A percentile compares a stretch with the other conserved stretches of the same genome.
phyloP scores from a whole-genome alignment of 768 basidiomycete genomes.

The Tricholoma flavovirens region DNA sequence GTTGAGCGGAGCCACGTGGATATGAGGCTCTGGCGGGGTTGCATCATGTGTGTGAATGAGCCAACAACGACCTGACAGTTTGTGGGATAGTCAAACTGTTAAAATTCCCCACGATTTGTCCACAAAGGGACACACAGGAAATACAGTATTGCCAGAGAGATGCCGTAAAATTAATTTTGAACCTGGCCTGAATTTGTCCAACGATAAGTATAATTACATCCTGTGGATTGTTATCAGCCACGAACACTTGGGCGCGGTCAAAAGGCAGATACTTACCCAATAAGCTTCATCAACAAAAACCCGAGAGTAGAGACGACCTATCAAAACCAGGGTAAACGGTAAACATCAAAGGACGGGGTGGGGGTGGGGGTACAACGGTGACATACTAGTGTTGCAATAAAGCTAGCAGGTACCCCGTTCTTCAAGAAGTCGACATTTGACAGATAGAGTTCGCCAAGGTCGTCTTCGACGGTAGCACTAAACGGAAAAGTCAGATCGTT shows the following conservation, averaged over 20 bases:
- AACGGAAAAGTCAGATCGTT: too few relatives aligned
- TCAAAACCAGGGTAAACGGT: constrained; percentile 6
- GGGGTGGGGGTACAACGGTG: constrained; percentile 20
- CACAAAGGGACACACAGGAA: too few relatives aligned
- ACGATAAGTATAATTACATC: neutral
- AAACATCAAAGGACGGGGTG: neutral
- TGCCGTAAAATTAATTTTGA: too few relatives aligned
- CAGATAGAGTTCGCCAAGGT: constrained; percentile 86
- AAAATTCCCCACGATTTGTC: too few relatives aligned
- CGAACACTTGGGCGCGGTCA: neutral
- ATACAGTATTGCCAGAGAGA: too few relatives aligned
- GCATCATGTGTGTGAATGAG: too few relatives aligned
- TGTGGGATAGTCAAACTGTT: too few relatives aligned
- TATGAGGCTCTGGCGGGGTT: too few relatives aligned
- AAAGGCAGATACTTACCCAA: constrained; percentile 51
- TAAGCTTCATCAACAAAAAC: constrained; percentile 64
- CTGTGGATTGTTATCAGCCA: neutral
- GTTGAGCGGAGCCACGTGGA: too few relatives aligned
- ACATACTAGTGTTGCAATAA: constrained; percentile 79
- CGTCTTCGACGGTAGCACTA: constrained; percentile 93
- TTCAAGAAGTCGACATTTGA: constrained; percentile 85
- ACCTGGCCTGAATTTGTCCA: too few relatives aligned
- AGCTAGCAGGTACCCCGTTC: constrained; percentile 91
- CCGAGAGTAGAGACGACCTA: constrained; percentile 87
- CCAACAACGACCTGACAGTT: too few relatives aligned